Conservation (phyloP, 2,329 filamentous ascomycete species). For the Trichoderma koningiopsis region DNA sequence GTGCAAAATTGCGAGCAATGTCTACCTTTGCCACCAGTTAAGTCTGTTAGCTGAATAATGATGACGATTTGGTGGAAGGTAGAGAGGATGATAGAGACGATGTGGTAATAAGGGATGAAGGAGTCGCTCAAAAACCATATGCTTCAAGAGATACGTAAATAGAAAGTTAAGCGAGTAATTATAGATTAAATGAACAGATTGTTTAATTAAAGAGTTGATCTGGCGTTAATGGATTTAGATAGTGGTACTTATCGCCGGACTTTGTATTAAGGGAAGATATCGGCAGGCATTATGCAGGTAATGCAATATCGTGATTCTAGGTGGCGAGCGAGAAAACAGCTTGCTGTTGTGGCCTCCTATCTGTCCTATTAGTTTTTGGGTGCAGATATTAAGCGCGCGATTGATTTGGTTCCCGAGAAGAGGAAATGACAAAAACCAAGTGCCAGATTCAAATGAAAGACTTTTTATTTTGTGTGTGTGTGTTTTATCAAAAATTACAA, state of each 20-base stretch:
- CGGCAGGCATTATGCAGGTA: background rate
- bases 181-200: background rate
- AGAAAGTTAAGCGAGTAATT: background rate
- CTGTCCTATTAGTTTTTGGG: too few relatives aligned
- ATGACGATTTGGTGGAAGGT: background rate
- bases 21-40: constrained; percentile 10
- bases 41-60: background rate
- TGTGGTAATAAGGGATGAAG: background rate
- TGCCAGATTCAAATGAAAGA: too few relatives aligned
- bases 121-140: background rate
- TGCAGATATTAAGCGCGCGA: too few relatives aligned
- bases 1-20: constrained; percentile 10
- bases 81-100: background rate
- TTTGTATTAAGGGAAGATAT: background rate
- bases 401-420: too few relatives aligned
- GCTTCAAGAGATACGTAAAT: background rate
- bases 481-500: too few relatives aligned
- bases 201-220: background rate
- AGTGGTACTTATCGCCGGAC: background rate
- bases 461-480: too few relatives aligned
- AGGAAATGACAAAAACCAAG: too few relatives aligned
- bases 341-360: background rate
- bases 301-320: background rate
- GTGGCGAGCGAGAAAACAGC: background rate
- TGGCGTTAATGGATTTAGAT: background rate